Base-by-base conservation (phyloP, 495 filamentous ascomycete genomes). In the Hypoxylon lenormandii region DNA sequence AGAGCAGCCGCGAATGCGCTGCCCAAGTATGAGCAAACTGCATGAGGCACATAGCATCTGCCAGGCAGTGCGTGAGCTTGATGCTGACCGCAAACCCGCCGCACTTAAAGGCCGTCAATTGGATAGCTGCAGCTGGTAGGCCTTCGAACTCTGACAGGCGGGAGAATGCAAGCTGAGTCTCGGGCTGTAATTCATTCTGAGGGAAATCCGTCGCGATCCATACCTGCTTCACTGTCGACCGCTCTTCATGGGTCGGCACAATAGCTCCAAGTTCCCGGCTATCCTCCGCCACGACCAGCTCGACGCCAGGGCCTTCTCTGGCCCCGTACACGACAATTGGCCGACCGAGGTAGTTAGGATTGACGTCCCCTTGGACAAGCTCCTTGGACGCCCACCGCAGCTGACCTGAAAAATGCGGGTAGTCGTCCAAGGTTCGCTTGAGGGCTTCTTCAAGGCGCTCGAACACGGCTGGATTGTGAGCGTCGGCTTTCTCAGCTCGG, bases 1-100 rank as follows among this genome's bases (percentile, higher is more conserved):
- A 72, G 0, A 71, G 45, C 11, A 36, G 38, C 38, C 37, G 53
- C 46, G 64, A 77, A 37, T 19, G 52, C 7, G 56, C 59, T 33
- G 80, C 77, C 82, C 80, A 85, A 30, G 80, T 74, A 26, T 84
- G 77, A 4, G 80, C 74, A 28, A 87, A 87, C 15, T 76, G 64
- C 11, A 79, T 70, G n/a, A 87, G 57, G 1, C 80, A 46, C 23
- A 79, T 71, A 2, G 83, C 82, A 71, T 87, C 85, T 1, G 80
- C 79, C 4, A 86, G 68, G 13, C 78, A 77, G 66, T 87, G 84
- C 0, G 80, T 75, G 0, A 83, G 53, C 38, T 76, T 79, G 16
- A 82, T 70, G 26, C 78, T 75, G 4, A 86, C 40, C 1, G 77
- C 78, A 38, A 77, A 78, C 3, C 80, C 83, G 6, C 81, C 82